These are phyloP conservation scores for Dictyostelium purpureum DNA, from an alignment of 78 protist genomes.

Conservation along the genomic window DNA sequence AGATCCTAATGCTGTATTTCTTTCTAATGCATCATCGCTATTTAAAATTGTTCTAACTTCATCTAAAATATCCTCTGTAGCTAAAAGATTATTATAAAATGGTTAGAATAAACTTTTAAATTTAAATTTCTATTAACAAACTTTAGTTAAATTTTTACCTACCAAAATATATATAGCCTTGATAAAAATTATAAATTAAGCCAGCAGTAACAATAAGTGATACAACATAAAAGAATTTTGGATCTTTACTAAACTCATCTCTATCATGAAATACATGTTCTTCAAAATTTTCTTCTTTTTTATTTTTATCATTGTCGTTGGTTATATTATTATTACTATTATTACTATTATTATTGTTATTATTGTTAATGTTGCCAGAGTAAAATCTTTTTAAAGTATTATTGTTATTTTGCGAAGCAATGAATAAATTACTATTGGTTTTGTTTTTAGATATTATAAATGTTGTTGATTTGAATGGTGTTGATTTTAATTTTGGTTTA, in stretches of 20 bases:
- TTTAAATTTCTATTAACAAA: neutral
- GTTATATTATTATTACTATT: too few relatives aligned
- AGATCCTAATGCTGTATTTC: slow-evolving; percentile 4
- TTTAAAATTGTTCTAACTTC: slow-evolving; percentile 32
- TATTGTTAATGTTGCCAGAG: too few relatives aligned
- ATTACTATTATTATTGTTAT: too few relatives aligned
- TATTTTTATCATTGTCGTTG: too few relatives aligned
- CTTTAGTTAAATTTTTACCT: too few relatives aligned
- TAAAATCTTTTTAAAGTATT: too few relatives aligned
- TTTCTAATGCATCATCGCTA: slow-evolving; percentile 21
- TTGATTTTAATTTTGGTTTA: too few relatives aligned
- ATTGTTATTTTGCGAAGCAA: too few relatives aligned
- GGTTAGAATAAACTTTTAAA: neutral
- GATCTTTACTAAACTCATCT: slow-evolving; percentile 59
- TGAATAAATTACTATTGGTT: neutral
- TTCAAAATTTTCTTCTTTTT: neutral
- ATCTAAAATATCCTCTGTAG: neutral
- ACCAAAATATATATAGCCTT: neutral
- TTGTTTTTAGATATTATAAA: neutral
- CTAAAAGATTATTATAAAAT: too few relatives aligned
- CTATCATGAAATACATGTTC: neutral
- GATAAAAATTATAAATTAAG: neutral
- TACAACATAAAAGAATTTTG: slow-evolving; percentile 18
- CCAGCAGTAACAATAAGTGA: neutral
- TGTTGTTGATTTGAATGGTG: neutral